Base-by-base conservation (phyloP, 352 stramenopile species). In the Albugo laibachii region DNA sequence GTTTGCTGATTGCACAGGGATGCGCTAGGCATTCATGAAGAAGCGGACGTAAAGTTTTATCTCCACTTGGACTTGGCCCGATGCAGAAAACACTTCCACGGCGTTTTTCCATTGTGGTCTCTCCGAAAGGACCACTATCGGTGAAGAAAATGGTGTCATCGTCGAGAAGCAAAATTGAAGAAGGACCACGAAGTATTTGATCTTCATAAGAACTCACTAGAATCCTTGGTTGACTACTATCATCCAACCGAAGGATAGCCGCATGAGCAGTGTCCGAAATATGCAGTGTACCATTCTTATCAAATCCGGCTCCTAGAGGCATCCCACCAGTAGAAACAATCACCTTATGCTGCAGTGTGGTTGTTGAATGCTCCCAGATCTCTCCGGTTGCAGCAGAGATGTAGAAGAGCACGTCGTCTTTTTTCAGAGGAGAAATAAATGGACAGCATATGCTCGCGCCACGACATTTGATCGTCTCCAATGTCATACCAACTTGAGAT, bases 171-270 rank as follows among this genome's bases (percentile, higher is more conserved):
- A 71, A 56, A 40, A 89, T 59, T 37, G 67, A 66, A 47, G 65
- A 83, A n/a, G 74, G 77, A 0, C 76, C 76, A 13, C 62, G 66
- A 46, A 93, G 82, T 1, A 67, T 47, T 24, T 78, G 65, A 36
- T 85, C 80, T 45, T 93, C 80, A 57, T 93, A 93, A 11, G 66
- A 59, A 44, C 74, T 83, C 46, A 89, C 80, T 58, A 91, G 70
- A 49, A 85, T 63, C 36, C 68, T 68, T 2, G 69, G 71, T 36
- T 87, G 70, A 19, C 8, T 24, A 1, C 49, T 47, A 24, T 78
- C 57, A 48, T 89, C 73, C 21, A 80, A 68, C 1, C 74, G 66
- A 1, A 89, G 56, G 15, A 92, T 64, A 4, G 77, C 80, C 1
- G 56, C 71, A 46, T 88, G 75, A 0, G 67, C 80, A 13, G 62